phyloP scores from a whole-genome alignment of 352 stramenopile species.

The Phytophthora europaea region DNA sequence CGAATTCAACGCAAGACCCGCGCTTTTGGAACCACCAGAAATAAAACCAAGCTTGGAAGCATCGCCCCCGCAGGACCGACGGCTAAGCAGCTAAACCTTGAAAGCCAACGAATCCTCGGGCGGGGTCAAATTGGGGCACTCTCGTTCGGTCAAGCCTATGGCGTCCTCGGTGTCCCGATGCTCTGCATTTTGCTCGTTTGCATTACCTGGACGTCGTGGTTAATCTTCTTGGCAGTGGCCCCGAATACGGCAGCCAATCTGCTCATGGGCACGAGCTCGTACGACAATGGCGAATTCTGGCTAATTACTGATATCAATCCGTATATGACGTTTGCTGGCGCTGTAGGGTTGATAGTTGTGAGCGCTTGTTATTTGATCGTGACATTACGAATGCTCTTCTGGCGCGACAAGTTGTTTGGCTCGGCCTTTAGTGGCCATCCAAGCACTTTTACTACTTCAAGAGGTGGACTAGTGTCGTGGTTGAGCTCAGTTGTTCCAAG shows the following conservation, averaged over 20 bases:
- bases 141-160: constrained; percentile 22
- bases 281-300: constrained; percentile 36
- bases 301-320: constrained; percentile 22
- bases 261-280: constrained; percentile 37
- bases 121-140: not conserved
- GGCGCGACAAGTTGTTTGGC: constrained; percentile 10
- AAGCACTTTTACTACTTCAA: not conserved
- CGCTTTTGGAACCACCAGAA: not conserved
- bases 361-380: constrained; percentile 24
- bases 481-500: not conserved
- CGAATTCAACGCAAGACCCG: not conserved
- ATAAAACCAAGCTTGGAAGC: not conserved
- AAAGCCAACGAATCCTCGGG: not conserved
- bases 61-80: constrained; percentile 1
- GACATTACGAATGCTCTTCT: constrained; percentile 31
- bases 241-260: constrained; percentile 35
- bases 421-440: constrained; percentile 1
- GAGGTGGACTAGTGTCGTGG: not conserved
- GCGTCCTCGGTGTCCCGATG: constrained; percentile 22
- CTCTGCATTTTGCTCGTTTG: constrained; percentile 18
- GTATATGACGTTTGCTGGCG: constrained; percentile 3
- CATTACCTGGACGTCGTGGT: constrained; percentile 28
- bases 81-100: not conserved
- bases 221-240: constrained; percentile 23
- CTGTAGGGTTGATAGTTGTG: constrained; percentile 18